Conservation (phyloP, 2,329 filamentous ascomycete species). For the Aspergillus spinulosporus region DNA sequence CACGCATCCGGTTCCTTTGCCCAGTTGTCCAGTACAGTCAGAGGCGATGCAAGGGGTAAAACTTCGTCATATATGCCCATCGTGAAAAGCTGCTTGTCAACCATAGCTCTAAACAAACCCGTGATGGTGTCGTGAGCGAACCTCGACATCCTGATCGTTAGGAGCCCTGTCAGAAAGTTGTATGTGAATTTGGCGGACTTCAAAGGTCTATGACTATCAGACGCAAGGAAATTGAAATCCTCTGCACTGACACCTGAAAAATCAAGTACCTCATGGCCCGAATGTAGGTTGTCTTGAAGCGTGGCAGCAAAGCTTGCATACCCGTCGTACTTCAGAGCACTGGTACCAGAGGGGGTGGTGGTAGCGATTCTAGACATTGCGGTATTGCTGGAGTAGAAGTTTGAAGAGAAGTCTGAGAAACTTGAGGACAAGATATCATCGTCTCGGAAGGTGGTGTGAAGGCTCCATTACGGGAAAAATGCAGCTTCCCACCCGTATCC, state of each 20-base stretch:
- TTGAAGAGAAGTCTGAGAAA: too few relatives aligned
- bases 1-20: constrained; percentile 9
- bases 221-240: constrained; percentile 6
- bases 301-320: not conserved
- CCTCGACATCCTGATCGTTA: constrained; percentile 4
- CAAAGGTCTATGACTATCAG: constrained; percentile 1
- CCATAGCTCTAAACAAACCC: constrained; percentile 1
- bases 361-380: not conserved
- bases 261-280: not conserved
- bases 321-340: constrained; percentile 3
- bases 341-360: not conserved
- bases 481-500: not conserved
- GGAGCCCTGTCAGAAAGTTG: constrained; percentile 1
- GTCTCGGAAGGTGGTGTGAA: not conserved
- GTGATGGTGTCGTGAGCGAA: constrained; percentile 3
- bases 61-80: constrained; percentile 6
- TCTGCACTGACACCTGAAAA: constrained; percentile 8
- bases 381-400: not conserved
- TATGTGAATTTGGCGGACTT: constrained; percentile 7
- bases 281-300: not conserved
- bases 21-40: constrained; percentile 4
- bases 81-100: constrained; percentile 2
- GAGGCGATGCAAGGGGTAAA: not conserved
- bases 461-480: not conserved
- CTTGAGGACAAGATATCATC: not conserved